Evolutionary conservation across 495 filamentous ascomycete species (phyloP).

Genomic region (Platismatia glauca): DNA sequence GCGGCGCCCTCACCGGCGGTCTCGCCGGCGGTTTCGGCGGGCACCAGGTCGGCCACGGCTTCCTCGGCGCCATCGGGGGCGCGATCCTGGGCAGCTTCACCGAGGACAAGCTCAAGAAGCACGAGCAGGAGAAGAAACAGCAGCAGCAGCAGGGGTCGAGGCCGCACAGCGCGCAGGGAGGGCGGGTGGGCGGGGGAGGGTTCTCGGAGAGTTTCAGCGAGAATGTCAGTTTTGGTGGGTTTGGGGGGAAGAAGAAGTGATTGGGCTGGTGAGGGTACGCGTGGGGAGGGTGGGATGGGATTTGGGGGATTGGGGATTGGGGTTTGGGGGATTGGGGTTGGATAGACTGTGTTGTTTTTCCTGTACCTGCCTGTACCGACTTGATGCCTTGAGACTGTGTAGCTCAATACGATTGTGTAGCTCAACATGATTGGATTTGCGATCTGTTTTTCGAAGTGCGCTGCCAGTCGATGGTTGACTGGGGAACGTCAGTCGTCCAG

Average conservation of each 20-base stretch:
- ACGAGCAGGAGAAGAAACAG: slow-evolving; percentile 1
- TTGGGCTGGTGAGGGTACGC: background rate
- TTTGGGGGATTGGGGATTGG: background rate
- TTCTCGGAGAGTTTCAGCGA: background rate
- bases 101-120: slow-evolving; percentile 31
- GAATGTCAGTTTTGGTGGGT: background rate
- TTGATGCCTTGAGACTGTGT: background rate
- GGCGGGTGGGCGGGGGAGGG: too few species aligned
- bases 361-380: background rate
- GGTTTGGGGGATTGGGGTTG: background rate
- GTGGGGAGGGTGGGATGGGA: background rate
- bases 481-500: too few species aligned
- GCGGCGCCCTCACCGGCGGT: too few species aligned
- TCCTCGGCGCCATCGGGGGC: slow-evolving; percentile 39
- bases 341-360: background rate
- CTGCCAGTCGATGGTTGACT: background rate
- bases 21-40: too few species aligned
- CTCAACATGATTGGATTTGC: background rate
- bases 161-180: slow-evolving; percentile 2
- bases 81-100: slow-evolving; percentile 38
- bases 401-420: too few species aligned
- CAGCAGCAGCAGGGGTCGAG: background rate
- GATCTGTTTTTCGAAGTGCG: background rate
- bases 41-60: too few species aligned
- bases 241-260: slow-evolving; percentile 2